phyloP scores from a whole-genome alignment of 2,329 filamentous ascomycete genomes.

The Orbilia quercus region DNA sequence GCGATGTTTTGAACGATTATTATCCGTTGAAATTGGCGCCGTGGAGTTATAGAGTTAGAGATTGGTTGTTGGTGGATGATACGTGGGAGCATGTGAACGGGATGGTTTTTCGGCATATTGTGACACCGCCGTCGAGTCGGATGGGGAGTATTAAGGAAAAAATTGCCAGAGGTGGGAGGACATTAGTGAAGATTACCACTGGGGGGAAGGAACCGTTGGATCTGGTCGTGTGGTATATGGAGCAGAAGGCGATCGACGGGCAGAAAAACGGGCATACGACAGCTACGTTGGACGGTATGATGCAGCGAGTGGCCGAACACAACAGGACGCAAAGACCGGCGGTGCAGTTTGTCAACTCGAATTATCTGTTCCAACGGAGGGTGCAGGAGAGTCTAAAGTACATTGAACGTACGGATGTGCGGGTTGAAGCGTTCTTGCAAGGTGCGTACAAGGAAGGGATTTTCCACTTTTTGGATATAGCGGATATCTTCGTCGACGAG shows the following conservation, averaged over 20 bases:
- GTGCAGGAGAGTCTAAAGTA: slow-evolving; percentile 38
- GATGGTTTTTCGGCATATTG: slow-evolving; percentile 17
- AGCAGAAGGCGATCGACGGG: slow-evolving; percentile 12
- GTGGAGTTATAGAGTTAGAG: slow-evolving; percentile 23
- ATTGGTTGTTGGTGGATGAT: slow-evolving; percentile 23
- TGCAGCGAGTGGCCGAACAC: slow-evolving; percentile 38
- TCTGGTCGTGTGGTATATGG: slow-evolving; percentile 27
- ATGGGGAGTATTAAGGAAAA: background rate
- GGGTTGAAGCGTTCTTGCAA: slow-evolving; percentile 37
- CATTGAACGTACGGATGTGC: slow-evolving; percentile 31
- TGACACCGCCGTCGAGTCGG: background rate
- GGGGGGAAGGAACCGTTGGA: slow-evolving; percentile 16
- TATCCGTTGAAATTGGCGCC: slow-evolving; percentile 27
- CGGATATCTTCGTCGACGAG: background rate
- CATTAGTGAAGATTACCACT: background rate
- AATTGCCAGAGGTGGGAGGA: background rate
- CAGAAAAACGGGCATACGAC: slow-evolving; percentile 13
- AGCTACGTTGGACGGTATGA: slow-evolving; percentile 28
- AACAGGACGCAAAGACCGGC: background rate
- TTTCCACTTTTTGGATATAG: slow-evolving; percentile 23
- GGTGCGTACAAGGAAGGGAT: slow-evolving; percentile 32
- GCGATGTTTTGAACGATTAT: slow-evolving; percentile 5
- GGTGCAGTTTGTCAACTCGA: slow-evolving; percentile 16
- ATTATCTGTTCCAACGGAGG: slow-evolving; percentile 39
- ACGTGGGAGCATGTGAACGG: background rate